Evolutionary conservation across 257 asterid species (phyloP), one percentile per base, ranked within the genome.

Genomic region (Parsonsia alboflavescens): DNA sequence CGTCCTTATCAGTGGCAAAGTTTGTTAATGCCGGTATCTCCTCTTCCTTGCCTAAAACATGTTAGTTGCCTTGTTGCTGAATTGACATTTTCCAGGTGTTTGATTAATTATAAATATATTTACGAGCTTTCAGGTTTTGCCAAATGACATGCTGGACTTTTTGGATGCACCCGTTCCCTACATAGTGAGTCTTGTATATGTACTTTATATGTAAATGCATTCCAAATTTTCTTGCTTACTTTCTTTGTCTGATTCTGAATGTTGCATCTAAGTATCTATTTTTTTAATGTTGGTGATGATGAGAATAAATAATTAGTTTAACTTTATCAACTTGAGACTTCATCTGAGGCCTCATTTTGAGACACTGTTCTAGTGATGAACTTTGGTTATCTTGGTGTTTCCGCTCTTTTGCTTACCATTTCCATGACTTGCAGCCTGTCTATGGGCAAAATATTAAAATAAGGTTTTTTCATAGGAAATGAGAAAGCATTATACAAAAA

Each of bases 1-100:
- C 96, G 98, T 68, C 99, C 99, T 71, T 95, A 88, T 81, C 97
- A 87, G 85, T 95, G 98, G 98, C 98, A 95, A 84, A 95, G 99
- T 90, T 88, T 86, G 83, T 81, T 95, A 69, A 89, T 92, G 98
- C 99, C 99, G 73, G 99, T 95, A 95, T 65, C 26, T 76, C 57
- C 64, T 62, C 12, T 74, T 75, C 75, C 82, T 72, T 7, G 7
- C 52, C 28, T 64, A 28, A 56, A 45, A 63, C 74, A 61, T 77
- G 68, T 28, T 77, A 44, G n/a, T n/a, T 82, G 8, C 7, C 28
- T 49, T 46, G 76, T 72, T 65, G 49, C 61, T 79, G 21, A 30
- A 39, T 26, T 39, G 57, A 68, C 68, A 66, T 39, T 67, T 80
- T 77, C 59, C 54, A 58, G 65, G 52, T 46, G 70, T 42, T 15